Base-by-base conservation (phyloP, 305 asterid genomes). In the Striga hermonthica region DNA sequence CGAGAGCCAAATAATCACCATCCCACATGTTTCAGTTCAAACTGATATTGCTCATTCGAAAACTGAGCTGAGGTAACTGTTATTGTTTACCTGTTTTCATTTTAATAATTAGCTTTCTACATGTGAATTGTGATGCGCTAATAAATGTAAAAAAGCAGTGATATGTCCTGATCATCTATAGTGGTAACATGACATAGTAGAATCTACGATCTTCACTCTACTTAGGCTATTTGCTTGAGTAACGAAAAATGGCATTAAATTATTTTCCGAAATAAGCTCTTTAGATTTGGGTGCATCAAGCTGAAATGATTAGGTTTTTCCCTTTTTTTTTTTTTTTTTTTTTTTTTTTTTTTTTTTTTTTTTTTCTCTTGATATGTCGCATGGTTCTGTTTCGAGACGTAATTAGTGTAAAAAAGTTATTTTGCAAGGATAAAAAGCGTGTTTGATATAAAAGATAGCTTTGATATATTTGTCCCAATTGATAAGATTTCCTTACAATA, bases 31-130 rank as follows among this genome's bases (percentile, higher is more conserved):
- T 62, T 82, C 99, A 2, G 99, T 88, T 78, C 99, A 90, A 75
- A 84, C 96, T 66, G 99, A 93, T 80, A 80, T 85, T 80, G 97
- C 99, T 74, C 96, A 93, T 83, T 93, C 97, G 34, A 90, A 88
- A 88, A 86, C 92, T 69, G 99, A 90, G 86, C 83, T 82, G 57
- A 82, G 96, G 99, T 88, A 88, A 78, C 71, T 68, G 6, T 72
- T 74, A 64, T 48, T 59, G 28, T 70, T 38, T 70, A 57, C 59
- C 66, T 72, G 28, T 22, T 57, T 65, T 9, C 22, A 37, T 22
- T 66, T 53, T 63, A 52, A 31, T 39, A n/a, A 14, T 55, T 57
- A 9, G 47, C 48, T 43, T 37, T 6, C 57, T 67, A 60, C 40
- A 47, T 6, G 14, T 9, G 11, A 43, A 9, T 31, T 62, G 31